These are phyloP conservation scores for Blastobotrys niveus DNA, from an alignment of 1,139 yeast species.

Conservation along the genomic window DNA sequence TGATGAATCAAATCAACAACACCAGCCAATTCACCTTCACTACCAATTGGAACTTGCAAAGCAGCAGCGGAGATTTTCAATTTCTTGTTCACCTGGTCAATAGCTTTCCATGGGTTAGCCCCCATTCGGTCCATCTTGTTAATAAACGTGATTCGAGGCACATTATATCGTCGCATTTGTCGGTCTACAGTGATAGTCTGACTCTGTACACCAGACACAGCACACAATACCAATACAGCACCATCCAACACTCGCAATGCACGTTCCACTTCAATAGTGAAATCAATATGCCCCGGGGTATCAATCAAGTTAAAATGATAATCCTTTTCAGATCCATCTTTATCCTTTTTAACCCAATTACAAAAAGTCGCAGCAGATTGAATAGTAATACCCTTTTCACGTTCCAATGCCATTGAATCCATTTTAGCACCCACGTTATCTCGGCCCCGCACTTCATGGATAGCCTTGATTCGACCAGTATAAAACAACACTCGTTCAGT, in stretches of 20 bases:
- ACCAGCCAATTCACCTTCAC: conserved; percentile 79
- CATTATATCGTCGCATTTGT: conserved; percentile 97
- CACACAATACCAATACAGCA: conserved; percentile 96
- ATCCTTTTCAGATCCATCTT: conserved; percentile 39
- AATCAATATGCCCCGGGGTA: conserved; percentile 98
- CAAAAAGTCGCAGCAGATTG: conserved; percentile 99
- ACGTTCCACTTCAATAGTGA: conserved; percentile 96
- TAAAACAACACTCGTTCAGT: conserved; percentile 95
- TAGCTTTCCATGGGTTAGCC: conserved; percentile 91
- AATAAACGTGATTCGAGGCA: conserved; percentile 91
- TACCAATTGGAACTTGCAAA: conserved; percentile 94
- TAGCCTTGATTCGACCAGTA: conserved; percentile 95
- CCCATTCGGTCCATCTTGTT: conserved; percentile 99
- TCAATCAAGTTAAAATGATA: conserved; percentile 93
- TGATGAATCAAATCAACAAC: conserved; percentile 86
- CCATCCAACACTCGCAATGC: conserved; percentile 96
- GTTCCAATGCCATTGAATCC: conserved; percentile 96
- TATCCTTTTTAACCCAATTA: conserved; percentile 69
- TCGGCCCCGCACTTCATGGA: conserved; percentile 96
- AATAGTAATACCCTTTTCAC: conserved; percentile 96
- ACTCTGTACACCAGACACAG: conserved; percentile 96
- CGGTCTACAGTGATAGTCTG: conserved; percentile 98
- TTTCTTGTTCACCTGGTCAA: conserved; percentile 82
- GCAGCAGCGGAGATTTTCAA: conserved; percentile 96
- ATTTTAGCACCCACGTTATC: conserved; percentile 98